phyloP scores from a whole-genome alignment of 345 rosid genomes.

The Theobroma cacao region DNA sequence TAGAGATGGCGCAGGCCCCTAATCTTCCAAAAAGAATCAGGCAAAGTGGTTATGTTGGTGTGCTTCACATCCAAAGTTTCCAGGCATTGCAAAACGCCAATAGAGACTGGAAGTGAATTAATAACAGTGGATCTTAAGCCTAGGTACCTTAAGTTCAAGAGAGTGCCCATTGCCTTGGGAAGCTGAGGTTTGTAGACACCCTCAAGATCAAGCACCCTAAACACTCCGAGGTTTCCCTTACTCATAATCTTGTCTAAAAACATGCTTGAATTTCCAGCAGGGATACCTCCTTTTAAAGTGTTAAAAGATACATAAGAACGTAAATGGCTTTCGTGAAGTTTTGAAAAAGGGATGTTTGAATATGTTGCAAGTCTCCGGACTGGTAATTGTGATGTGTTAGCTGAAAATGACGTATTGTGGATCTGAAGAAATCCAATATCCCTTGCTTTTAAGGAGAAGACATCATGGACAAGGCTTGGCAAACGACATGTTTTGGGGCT shows the following conservation, averaged over 20 bases:
- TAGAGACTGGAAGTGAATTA: not conserved
- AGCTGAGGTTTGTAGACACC: not conserved
- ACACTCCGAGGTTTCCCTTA: not conserved
- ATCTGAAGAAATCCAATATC: constrained; percentile 12
- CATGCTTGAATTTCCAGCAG: not conserved
- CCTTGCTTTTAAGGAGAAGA: not conserved
- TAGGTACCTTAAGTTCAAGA: constrained; percentile 5
- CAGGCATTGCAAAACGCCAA: not conserved
- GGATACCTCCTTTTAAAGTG: not conserved
- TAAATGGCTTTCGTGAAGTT: not conserved
- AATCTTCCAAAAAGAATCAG: constrained; percentile 1
- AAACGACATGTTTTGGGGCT: constrained; percentile 28
- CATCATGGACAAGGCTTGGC: constrained; percentile 13
- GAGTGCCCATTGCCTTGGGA: not conserved
- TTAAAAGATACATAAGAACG: constrained; percentile 23
- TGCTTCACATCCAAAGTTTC: constrained; percentile 2
- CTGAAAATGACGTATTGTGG: not conserved
- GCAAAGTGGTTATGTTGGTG: not conserved
- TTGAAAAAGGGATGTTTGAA: not conserved
- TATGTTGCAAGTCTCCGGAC: constrained; percentile 26
- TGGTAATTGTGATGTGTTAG: not conserved
- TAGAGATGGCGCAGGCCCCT: constrained; percentile 1
- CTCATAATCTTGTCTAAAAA: not conserved
- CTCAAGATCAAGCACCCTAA: constrained; percentile 4
- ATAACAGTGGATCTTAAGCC: constrained; percentile 6